A percentile compares a stretch with the other conserved stretches of the same genome.
Conservation (phyloP, 306 rosid genomes). For the Fragaria vesca region DNA sequence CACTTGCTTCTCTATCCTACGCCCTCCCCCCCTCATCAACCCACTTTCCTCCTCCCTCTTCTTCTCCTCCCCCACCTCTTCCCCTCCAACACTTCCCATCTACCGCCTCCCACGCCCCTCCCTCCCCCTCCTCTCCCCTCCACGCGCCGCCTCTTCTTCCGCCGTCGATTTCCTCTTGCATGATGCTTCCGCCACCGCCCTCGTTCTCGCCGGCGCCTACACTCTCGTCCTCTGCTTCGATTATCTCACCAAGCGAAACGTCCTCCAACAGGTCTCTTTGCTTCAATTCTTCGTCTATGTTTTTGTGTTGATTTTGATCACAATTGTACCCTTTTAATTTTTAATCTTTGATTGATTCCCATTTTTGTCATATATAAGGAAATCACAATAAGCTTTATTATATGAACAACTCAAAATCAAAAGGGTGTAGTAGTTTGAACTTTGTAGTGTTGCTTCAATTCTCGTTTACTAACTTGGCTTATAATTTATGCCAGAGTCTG, state of each 20-base stretch:
- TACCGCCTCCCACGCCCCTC: slow-evolving; percentile 30
- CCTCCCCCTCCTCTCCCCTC: slow-evolving; percentile 1
- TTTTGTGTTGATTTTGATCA: not conserved
- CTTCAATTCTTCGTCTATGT: too few relatives aligned
- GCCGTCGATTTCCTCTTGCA: slow-evolving; percentile 35
- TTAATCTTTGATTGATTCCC: not conserved
- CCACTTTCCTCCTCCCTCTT: not conserved
- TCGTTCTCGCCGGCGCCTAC: slow-evolving; percentile 63
- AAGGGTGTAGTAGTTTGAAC: not conserved
- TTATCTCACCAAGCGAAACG: slow-evolving; percentile 45
- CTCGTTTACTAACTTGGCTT: not conserved
- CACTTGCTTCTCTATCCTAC: slow-evolving; percentile 1
- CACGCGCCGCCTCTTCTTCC: slow-evolving; percentile 20
- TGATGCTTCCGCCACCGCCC: slow-evolving; percentile 61
- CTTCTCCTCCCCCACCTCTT: not conserved
- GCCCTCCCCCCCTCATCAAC: not conserved
- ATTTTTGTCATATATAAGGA: not conserved
- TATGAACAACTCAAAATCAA: not conserved
- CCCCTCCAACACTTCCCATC: slow-evolving; percentile 1
- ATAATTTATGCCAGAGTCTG: slow-evolving; percentile 48
- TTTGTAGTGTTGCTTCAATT: not conserved
- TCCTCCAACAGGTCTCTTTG: slow-evolving; percentile 60
- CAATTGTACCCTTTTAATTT: not conserved
- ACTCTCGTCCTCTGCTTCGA: slow-evolving; percentile 64
- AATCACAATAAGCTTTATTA: not conserved